Percentiles rank a stretch among this genome's conserved stretches.
Evolutionary conservation across 495 filamentous ascomycete genomes (phyloP).

Genomic region (Bombardia bombarda): DNA sequence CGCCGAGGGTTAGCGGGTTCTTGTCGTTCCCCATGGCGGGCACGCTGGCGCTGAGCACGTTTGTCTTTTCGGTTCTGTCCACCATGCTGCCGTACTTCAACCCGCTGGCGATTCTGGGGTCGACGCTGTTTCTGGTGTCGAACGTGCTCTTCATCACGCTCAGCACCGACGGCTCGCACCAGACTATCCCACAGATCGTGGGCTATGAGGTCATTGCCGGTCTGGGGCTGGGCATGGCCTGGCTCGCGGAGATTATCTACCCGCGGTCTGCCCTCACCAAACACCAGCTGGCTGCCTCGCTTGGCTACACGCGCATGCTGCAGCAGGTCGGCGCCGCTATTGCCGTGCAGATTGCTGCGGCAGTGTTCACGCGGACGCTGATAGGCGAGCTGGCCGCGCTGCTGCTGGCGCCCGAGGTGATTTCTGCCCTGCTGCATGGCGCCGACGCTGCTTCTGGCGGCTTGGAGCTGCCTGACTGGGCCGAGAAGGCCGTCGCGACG

Average conservation of each 20-base stretch:
- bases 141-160: not conserved
- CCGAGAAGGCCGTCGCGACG: not conserved
- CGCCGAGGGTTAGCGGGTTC: not conserved
- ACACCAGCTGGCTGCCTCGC: not conserved
- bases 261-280: not conserved
- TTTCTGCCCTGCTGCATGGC: not conserved
- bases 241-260: not conserved
- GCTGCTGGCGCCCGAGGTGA: not conserved
- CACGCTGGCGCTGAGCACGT: not conserved
- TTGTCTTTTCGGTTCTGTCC: not conserved
- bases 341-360: not conserved
- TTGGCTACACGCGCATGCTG: not conserved
- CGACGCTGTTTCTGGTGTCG: not conserved
- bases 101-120: not conserved
- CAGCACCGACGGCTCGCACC: not conserved
- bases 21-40: not conserved
- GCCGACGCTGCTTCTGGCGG: not conserved
- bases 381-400: not conserved
- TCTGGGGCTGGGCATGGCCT: not conserved
- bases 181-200: not conserved
- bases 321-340: not conserved
- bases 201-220: not conserved
- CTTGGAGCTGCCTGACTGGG: not conserved
- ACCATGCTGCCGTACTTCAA: not conserved
- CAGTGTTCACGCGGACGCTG: not conserved